Evolutionary conservation across 2,329 filamentous ascomycete genomes (phyloP).

Genomic region (Thielaviopsis musarum): DNA sequence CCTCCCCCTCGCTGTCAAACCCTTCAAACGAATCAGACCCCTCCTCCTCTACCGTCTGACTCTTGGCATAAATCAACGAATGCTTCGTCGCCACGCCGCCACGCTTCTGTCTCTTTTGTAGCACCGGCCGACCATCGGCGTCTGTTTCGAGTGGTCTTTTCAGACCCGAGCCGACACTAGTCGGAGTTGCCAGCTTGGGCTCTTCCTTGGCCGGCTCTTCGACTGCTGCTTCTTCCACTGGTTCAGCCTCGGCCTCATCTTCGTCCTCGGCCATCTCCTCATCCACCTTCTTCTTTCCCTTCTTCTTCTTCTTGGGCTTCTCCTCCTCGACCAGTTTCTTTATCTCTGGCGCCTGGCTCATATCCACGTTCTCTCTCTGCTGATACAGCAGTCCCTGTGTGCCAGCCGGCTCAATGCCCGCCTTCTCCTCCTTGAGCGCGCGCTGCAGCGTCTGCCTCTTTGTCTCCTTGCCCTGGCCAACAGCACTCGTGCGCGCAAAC

Average conservation of each 20-base stretch:
- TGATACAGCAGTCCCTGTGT: conserved; percentile 35
- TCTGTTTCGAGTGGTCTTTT: conserved; percentile 75
- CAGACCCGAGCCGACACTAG: conserved; percentile 52
- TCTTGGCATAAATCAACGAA: conserved; percentile 26
- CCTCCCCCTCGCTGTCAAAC: conserved; percentile 19
- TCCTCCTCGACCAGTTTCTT: conserved; percentile 16
- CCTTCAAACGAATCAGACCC: conserved; percentile 33
- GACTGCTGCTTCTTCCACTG: not conserved
- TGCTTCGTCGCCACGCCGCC: conserved; percentile 41
- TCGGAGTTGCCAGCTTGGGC: conserved; percentile 11
- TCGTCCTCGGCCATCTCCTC: not conserved
- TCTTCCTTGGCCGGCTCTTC: not conserved
- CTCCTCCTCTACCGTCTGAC: conserved; percentile 21
- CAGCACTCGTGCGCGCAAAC: conserved; percentile 58
- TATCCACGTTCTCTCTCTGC: conserved; percentile 15
- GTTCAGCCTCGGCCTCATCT: conserved; percentile 8
- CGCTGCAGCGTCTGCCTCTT: conserved; percentile 52
- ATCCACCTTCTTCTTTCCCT: conserved; percentile 14
- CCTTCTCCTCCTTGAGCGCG: conserved; percentile 45
- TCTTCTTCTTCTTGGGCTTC: conserved; percentile 18
- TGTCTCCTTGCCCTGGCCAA: conserved; percentile 56
- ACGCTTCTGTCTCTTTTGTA: conserved; percentile 67
- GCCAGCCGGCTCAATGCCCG: conserved; percentile 42
- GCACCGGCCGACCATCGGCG: conserved; percentile 60
- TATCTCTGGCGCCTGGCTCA: not conserved